These are phyloP conservation scores for Cercospora brassicicola DNA, from an alignment of 2,329 filamentous ascomycete species.

Conservation along the genomic window DNA sequence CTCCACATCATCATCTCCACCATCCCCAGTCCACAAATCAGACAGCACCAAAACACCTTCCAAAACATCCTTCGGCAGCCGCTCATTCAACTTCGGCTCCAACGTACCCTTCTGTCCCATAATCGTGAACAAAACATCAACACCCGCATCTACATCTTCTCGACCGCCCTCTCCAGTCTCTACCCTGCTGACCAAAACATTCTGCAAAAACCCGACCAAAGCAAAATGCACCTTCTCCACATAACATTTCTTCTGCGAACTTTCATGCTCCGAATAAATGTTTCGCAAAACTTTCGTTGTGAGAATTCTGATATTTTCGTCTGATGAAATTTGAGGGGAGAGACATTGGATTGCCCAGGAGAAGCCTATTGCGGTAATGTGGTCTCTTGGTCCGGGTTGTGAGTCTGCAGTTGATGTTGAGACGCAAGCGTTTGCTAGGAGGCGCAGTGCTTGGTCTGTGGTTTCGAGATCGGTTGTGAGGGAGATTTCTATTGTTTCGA, in stretches of 20 bases:
- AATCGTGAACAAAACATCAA: slow-evolving; percentile 35
- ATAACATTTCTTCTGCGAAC: slow-evolving; percentile 31
- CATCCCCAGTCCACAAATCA: slow-evolving; percentile 13
- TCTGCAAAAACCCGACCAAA: slow-evolving; percentile 22
- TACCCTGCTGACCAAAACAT: neutral
- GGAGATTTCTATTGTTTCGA: slow-evolving; percentile 17
- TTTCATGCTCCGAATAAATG: slow-evolving; percentile 42
- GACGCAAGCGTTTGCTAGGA: slow-evolving; percentile 38
- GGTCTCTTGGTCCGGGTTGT: slow-evolving; percentile 18
- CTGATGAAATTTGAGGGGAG: neutral
- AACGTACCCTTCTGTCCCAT: slow-evolving; percentile 27
- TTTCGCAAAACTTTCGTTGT: slow-evolving; percentile 48
- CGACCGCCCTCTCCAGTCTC: neutral
- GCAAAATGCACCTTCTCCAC: slow-evolving; percentile 22
- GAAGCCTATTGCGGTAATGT: slow-evolving; percentile 32
- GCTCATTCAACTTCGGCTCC: slow-evolving; percentile 11
- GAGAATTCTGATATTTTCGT: slow-evolving; percentile 18
- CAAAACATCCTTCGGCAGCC: slow-evolving; percentile 19
- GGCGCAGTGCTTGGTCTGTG: slow-evolving; percentile 28
- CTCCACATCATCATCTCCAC: slow-evolving; percentile 20
- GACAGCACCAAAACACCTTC: slow-evolving; percentile 19
- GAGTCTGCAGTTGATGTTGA: slow-evolving; percentile 30
- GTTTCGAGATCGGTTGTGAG: slow-evolving; percentile 16
- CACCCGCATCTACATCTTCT: slow-evolving; percentile 2
- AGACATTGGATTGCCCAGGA: slow-evolving; percentile 25